phyloP scores from a whole-genome alignment of 108 stramenopile species.

The Discostella pseudostelligera region DNA sequence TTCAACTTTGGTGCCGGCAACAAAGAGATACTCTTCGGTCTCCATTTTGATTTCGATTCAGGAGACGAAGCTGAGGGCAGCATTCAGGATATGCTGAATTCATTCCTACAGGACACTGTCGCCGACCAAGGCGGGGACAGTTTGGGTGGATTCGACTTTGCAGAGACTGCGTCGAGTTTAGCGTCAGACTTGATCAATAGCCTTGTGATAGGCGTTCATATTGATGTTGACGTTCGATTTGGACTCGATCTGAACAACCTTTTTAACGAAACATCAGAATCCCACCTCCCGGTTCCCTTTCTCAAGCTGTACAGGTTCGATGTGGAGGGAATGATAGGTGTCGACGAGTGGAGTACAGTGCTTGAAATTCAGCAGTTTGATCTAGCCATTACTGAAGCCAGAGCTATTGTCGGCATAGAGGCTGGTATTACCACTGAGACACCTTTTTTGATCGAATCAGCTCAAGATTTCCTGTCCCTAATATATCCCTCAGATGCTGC shows the following conservation, averaged over 20 bases:
- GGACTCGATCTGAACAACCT: constrained; percentile 21
- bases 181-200: constrained; percentile 16
- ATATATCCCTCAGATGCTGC: not conserved
- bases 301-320: constrained; percentile 13
- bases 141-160: constrained; percentile 18
- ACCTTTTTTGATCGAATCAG: not conserved
- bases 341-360: constrained; percentile 28
- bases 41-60: constrained; percentile 19
- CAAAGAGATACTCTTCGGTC: constrained; percentile 24
- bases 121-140: not conserved
- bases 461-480: not conserved
- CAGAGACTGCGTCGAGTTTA: not conserved
- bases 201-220: constrained; percentile 22
- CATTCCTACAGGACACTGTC: constrained; percentile 3
- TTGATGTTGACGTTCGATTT: constrained; percentile 14
- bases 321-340: constrained; percentile 16
- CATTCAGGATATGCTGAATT: constrained; percentile 5
- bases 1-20: constrained; percentile 32
- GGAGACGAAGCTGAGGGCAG: constrained; percentile 5
- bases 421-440: not conserved
- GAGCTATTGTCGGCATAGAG: constrained; percentile 13
- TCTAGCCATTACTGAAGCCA: constrained; percentile 23
- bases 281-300: constrained; percentile 16
- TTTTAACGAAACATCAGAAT: constrained; percentile 1
- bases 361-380: constrained; percentile 7